Evolutionary conservation across 2,329 filamentous ascomycete species (phyloP).

Genomic region (Aspergillus hortae): DNA sequence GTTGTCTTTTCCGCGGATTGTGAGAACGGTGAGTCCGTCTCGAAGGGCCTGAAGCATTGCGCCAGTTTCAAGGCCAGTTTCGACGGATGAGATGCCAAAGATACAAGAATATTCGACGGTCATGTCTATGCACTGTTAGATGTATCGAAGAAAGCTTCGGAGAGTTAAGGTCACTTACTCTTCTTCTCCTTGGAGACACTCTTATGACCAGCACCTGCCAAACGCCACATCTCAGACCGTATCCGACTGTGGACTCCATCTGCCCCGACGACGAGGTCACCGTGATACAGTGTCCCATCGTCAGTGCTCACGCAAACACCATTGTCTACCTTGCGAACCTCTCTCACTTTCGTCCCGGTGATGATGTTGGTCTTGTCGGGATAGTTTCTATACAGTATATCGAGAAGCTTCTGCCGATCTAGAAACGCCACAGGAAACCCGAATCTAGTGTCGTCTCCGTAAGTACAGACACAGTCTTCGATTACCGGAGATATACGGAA

Average conservation of each 20-base stretch:
- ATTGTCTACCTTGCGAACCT: conserved; percentile 19
- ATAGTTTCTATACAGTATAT: conserved; percentile 19
- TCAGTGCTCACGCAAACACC: conserved; percentile 29
- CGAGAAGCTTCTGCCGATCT: conserved; percentile 18
- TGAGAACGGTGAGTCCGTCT: conserved; percentile 15
- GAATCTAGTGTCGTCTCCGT: conserved; percentile 9
- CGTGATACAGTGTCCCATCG: conserved; percentile 33
- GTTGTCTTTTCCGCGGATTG: conserved; percentile 18
- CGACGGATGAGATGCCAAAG: conserved; percentile 25
- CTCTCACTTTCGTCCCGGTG: conserved; percentile 24
- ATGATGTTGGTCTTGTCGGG: conserved; percentile 29
- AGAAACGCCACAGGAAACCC: conserved; percentile 17
- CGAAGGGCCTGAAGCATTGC: conserved; percentile 17
- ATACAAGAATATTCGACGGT: conserved; percentile 27
- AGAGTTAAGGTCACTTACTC: not conserved
- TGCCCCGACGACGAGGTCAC: conserved; percentile 39
- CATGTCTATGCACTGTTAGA: conserved; percentile 8
- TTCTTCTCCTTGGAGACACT: conserved; percentile 6
- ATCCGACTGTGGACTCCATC: conserved; percentile 43
- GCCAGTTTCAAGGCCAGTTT: conserved; percentile 11
- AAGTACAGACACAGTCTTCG: not conserved
- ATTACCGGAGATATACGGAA: not conserved
- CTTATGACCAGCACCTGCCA: conserved; percentile 8
- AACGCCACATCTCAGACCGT: conserved; percentile 32
- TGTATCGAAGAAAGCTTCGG: not conserved